These are phyloP conservation scores for Cercospora brassicicola DNA, from an alignment of 2,329 filamentous ascomycete genomes.

Conservation along the genomic window DNA sequence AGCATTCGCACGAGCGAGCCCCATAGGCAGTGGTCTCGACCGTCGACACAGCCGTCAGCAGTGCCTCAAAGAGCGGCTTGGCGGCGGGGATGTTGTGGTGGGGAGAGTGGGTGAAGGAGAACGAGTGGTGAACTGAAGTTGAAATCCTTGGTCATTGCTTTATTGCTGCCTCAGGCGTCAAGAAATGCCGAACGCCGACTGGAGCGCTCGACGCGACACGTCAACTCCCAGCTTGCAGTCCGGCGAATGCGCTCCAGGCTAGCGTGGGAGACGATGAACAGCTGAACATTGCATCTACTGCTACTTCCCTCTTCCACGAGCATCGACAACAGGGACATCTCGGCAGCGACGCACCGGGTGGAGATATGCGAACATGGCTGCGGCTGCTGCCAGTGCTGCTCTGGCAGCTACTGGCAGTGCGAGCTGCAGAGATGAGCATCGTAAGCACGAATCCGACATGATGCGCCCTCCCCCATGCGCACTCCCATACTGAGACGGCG, in stretches of 20 bases:
- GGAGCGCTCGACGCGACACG: constrained; percentile 8
- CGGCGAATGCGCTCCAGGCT: background rate
- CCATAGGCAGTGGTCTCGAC: background rate
- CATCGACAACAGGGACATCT: background rate
- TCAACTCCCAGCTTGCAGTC: background rate
- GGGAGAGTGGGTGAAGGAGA: background rate
- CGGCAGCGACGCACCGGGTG: background rate
- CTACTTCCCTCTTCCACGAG: background rate
- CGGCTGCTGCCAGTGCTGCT: constrained; percentile 33
- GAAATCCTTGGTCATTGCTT: background rate
- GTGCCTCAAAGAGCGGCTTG: background rate
- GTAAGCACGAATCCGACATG: constrained; percentile 27
- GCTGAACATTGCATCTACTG: background rate
- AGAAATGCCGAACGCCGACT: too few species aligned
- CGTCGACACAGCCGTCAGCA: background rate
- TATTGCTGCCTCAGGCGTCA: background rate
- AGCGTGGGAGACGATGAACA: background rate
- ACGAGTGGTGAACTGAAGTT: background rate
- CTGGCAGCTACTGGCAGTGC: constrained; percentile 30
- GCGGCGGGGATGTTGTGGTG: background rate
- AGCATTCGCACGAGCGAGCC: background rate
- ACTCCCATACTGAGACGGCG: constrained; percentile 17
- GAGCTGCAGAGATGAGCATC: constrained; percentile 37
- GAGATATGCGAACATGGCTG: constrained; percentile 35
- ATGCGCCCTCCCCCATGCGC: background rate